Evolutionary conservation across 2,329 filamentous ascomycete species (phyloP), one percentile per base, ranked within the genome.

Genomic region (Escovopsis sp.): DNA sequence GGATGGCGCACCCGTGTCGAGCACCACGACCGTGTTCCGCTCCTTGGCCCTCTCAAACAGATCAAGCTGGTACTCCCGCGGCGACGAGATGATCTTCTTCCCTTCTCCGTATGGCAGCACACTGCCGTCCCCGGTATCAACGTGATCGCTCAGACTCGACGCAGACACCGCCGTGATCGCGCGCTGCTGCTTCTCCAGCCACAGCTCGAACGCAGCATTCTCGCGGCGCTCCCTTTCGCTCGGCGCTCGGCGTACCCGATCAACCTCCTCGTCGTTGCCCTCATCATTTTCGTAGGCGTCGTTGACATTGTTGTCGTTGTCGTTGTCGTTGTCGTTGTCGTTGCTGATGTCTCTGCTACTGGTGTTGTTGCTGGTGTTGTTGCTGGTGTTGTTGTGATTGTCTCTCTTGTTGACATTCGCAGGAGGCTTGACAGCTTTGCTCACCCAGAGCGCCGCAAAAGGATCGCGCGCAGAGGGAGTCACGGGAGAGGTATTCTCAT

Each of bases 21-120:
- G 71, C 1, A 98, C 91, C 1, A 91, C 88, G 51, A 98, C 94
- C 7, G 81, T 83, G 55, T 98, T 98, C 51, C 80, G 74, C 41
- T 73, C 56, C 55, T 91, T 94, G 4, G 91, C 89, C 48, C 75
- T 75, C 58, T 95, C 85, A 54, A 91, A 96, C 0, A 98, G 71
- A 56, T 96, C 89, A 11, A 85, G 66, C 58, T 98, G 91, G 55
- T 96, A 98, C 53, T 94, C 86, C 39, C 89, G 73, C 1, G 88
- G 85, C 42, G 78, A 82, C 10, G 77, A 73, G 45, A 91, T 87
- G 42, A 86, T 84, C 33, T 62, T 66, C 19, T 61, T 58, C 39
- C 57, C 61, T 33, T 65, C 62, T 39, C 56, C 59, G 8, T 32
- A 9, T 11, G 2, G 8, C 8, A 32, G 28, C 28, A 32, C 28